Base-by-base conservation (phyloP, 129 eudicot genomes). In the Tanacetum coccineum region DNA sequence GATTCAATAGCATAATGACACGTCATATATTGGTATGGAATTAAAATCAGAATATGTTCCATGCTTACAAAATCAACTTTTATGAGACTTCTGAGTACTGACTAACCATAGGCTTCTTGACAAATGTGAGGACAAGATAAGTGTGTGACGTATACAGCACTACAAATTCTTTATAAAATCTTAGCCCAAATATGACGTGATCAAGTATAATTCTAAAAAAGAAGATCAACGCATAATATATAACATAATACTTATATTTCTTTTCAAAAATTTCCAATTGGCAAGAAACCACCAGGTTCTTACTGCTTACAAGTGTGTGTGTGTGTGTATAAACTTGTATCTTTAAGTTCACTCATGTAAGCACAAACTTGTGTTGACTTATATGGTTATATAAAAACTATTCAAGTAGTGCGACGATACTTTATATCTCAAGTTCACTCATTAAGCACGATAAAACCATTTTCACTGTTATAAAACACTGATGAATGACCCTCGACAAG, bases 261-360 rank as follows among this genome's bases (percentile, higher is more conserved):
- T 50, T 68, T 68, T 32, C 1, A 10, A 53, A 53, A 39, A 18
- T 68, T 69, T 36, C 32, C 13, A 25, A 56, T 42, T 9, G 65
- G 42, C 56, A 20, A 42, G 65, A 55, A 18, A 13, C 28, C 8
- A 14, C 11, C 19, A 42, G 65, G 56, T 6, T 12, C 44, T 70
- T 49, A 49, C 49, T 47, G 30, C 18, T 20, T 62, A n/a, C 66
- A 36, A n/a, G 12, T 39, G 40, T n/a, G 49, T 36, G 7, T n/a
- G n/a, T n/a, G 13, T 13, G 25, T 2, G 2, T 6, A 36, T 9
- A 36, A 36, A 36, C 42, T 60, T 39, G 22, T 60, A 32, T 60
- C 9, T 62, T 40, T 6, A 18, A 52, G 56, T 19, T 51, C 17
- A 15, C 56, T 15, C 20, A 15, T 51, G 22, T 51, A 9, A 51